These are phyloP conservation scores for Craterostigma plantagineum DNA, from an alignment of 257 asterid genomes.

Conservation along the genomic window DNA sequence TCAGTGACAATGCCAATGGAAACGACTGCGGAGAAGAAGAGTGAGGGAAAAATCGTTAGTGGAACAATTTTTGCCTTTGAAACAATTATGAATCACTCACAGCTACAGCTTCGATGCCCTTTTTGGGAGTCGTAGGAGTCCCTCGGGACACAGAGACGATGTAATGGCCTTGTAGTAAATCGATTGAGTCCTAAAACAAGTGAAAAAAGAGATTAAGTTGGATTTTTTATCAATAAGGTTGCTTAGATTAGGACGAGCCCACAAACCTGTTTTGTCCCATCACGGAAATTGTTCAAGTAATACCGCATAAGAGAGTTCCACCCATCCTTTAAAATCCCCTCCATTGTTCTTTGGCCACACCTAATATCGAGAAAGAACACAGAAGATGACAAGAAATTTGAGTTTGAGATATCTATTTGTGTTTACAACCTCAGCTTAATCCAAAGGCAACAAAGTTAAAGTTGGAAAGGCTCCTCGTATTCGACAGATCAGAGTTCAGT, in stretches of 20 bases:
- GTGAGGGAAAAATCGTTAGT: too few relatives aligned
- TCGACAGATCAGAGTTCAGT: too few relatives aligned
- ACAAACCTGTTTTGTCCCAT: slow-evolving; percentile 96
- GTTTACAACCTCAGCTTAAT: slow-evolving; percentile 6
- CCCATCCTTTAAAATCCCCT: slow-evolving; percentile 78
- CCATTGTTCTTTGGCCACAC: slow-evolving; percentile 67
- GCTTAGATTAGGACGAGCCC: too few relatives aligned
- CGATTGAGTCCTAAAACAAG: slow-evolving; percentile 3
- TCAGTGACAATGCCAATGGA: slow-evolving; percentile 58
- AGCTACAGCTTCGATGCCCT: slow-evolving; percentile 2
- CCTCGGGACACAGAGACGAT: neutral
- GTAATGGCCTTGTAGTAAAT: slow-evolving; percentile 2
- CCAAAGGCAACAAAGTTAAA: neutral
- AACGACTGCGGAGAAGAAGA: slow-evolving; percentile 54
- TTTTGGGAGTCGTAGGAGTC: neutral
- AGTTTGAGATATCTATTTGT: too few relatives aligned
- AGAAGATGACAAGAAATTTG: neutral
- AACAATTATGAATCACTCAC: neutral
- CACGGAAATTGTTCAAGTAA: slow-evolving; percentile 87
- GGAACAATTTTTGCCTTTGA: too few relatives aligned
- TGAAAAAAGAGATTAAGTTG: neutral
- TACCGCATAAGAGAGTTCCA: slow-evolving; percentile 84
- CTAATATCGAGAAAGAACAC: slow-evolving; percentile 16
- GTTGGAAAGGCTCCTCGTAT: too few relatives aligned
- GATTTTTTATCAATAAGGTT: too few relatives aligned